These are phyloP conservation scores for Quercus lobata DNA, from an alignment of 331 rosid species.

Conservation along the genomic window DNA sequence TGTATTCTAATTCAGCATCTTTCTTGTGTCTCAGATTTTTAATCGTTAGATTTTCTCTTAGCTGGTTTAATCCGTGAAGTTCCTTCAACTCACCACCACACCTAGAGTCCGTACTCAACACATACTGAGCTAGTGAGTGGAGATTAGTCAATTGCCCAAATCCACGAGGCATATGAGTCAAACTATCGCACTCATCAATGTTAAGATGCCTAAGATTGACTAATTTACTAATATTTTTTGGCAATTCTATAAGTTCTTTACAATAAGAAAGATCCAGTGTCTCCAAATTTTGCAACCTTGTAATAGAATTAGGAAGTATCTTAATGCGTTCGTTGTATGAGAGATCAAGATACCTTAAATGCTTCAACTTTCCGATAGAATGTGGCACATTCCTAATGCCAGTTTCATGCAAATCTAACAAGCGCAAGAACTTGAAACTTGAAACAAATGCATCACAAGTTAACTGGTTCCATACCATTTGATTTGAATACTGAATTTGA, in stretches of 20 bases:
- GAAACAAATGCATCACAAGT: neutral
- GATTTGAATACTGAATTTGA: fast-evolving
- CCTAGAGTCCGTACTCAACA: neutral
- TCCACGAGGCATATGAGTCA: neutral
- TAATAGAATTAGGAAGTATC: conserved; percentile 8
- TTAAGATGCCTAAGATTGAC: neutral
- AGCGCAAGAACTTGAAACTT: neutral
- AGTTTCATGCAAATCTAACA: neutral
- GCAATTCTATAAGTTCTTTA: neutral
- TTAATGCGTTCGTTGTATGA: fast-evolving
- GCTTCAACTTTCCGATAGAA: conserved; percentile 5
- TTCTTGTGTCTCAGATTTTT: neutral
- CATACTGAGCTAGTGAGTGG: neutral
- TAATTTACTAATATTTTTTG: neutral
- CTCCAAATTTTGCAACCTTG: conserved; percentile 3
- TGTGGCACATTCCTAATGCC: neutral
- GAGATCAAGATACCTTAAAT: conserved; percentile 11
- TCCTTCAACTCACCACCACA: fast-evolving
- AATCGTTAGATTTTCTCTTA: neutral
- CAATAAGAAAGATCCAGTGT: neutral
- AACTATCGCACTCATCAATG: fast-evolving
- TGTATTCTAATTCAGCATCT: neutral
- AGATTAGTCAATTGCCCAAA: neutral
- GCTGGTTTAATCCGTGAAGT: neutral
- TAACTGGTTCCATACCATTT: neutral